phyloP scores from a whole-genome alignment of 331 rosid species.

The Telfairia occidentalis region DNA sequence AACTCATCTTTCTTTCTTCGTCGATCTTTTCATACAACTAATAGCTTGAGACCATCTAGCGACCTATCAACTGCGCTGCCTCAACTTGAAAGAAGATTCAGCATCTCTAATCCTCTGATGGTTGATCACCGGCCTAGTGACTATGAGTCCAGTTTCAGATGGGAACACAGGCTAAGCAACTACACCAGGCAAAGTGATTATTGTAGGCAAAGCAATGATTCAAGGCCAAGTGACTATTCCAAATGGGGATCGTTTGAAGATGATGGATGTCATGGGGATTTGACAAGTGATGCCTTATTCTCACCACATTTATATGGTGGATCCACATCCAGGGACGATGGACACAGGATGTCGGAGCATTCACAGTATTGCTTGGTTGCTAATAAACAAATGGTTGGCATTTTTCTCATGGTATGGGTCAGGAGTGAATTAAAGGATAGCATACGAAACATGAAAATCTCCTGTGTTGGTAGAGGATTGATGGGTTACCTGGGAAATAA shows the following conservation, averaged over 20 bases:
- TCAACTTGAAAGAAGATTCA: constrained; percentile 71
- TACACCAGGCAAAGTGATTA: constrained; percentile 64
- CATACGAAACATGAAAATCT: constrained; percentile 71
- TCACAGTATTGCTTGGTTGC: constrained; percentile 89
- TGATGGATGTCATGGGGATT: constrained; percentile 76
- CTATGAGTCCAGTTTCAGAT: constrained; percentile 18
- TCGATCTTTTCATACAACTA: constrained; percentile 76
- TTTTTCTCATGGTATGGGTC: constrained; percentile 92
- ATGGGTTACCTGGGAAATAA: constrained; percentile 99
- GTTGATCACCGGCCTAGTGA: constrained; percentile 73
- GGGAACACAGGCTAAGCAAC: constrained; percentile 72
- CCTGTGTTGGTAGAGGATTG: constrained; percentile 96
- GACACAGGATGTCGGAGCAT: constrained; percentile 44
- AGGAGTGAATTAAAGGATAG: constrained; percentile 78
- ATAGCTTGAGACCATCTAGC: constrained; percentile 56
- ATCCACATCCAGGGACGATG: constrained; percentile 50
- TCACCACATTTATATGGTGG: constrained; percentile 41
- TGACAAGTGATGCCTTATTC: constrained; percentile 65
- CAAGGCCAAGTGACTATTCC: constrained; percentile 36
- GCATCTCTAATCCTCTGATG: constrained; percentile 75
- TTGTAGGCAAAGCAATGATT: constrained; percentile 20
- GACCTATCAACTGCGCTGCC: constrained; percentile 66
- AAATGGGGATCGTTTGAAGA: constrained; percentile 98
- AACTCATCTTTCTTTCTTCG: constrained; percentile 80
- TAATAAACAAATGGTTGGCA: constrained; percentile 98